Evolutionary conservation across 2,329 filamentous ascomycete species (phyloP), one percentile per base, ranked within the genome.

Genomic region (Botrytis medusae): DNA sequence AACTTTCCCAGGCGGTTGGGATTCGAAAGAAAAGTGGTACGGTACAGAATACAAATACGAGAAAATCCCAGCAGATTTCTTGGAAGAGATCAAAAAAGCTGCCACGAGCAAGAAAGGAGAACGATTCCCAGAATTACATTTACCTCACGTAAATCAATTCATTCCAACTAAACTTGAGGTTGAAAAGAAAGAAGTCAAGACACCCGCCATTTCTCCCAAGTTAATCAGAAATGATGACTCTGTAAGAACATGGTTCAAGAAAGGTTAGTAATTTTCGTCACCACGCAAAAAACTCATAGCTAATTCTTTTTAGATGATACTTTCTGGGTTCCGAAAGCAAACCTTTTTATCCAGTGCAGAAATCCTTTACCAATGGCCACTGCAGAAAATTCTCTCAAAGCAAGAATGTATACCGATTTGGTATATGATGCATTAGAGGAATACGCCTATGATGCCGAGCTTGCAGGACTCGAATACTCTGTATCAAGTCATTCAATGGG

Each of bases 271-370:
- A 46, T 25, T 34, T 46, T 6, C 18, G 18, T 29, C 1, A 20
- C 7, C 25, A 51, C 34, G 10, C 32, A 18, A 59, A 59, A 14
- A 48, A 20, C 42, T n/a, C 18, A 32, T 18, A 4, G 44, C 72
- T 71, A 57, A 73, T 42, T 25, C 48, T 2, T 37, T 34, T 14
- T 22, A 72, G 96, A 99, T 79, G 96, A 99, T 78, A 94, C 91
- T 0, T 99, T 98, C 83, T 98, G 95, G 95, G 96, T 98, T 16
- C 96, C 96, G 14, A 97, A 97, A 82, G 96, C 93, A 5, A 96
- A 94, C 74, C 85, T 98, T 29, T 89, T 94, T 76, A 89, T 97
- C 76, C 93, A 91, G 77, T 87, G 97, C 77, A 89, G 91, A 78
- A 97, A 91, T 74, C 92, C 94, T 0, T 83, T 97, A 63, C 90